phyloP scores from a whole-genome alignment of 1,284 basidiomycete species.

The Ganoderma boninense region DNA sequence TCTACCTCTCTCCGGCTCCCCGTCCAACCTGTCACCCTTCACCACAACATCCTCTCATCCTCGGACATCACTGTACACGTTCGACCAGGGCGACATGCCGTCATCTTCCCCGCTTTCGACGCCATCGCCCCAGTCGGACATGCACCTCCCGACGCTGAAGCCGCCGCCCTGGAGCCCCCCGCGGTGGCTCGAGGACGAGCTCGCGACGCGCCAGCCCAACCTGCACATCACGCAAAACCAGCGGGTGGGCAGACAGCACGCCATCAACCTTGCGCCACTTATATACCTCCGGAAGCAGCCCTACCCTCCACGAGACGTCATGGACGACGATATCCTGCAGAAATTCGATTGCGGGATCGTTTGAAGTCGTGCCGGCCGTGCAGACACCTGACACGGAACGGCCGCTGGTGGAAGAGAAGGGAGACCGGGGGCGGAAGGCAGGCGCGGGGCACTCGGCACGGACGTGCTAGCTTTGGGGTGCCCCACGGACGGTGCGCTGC shows the following conservation, averaged over 20 bases:
- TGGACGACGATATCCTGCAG: constrained; percentile 32
- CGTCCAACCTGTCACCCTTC: background rate
- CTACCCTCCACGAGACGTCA: constrained; percentile 30
- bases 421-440: constrained; percentile 7
- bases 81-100: constrained; percentile 17
- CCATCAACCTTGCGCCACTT: constrained; percentile 31
- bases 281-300: constrained; percentile 32
- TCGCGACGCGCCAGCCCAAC: constrained; percentile 26
- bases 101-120: constrained; percentile 8
- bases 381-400: background rate
- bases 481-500: background rate
- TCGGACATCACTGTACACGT: constrained; percentile 23
- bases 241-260: constrained; percentile 11
- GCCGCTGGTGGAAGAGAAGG: background rate
- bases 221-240: constrained; percentile 19
- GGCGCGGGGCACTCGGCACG: background rate
- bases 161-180: constrained; percentile 30
- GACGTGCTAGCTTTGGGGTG: background rate
- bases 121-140: constrained; percentile 6
- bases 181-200: constrained; percentile 29
- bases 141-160: constrained; percentile 27
- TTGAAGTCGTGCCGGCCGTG: background rate
- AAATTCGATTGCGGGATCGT: constrained; percentile 28
- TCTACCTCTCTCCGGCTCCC: background rate
- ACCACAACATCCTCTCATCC: background rate